These are phyloP conservation scores for Dictyostelium capitatum DNA, from an alignment of 78 protist species.

Conservation along the genomic window DNA sequence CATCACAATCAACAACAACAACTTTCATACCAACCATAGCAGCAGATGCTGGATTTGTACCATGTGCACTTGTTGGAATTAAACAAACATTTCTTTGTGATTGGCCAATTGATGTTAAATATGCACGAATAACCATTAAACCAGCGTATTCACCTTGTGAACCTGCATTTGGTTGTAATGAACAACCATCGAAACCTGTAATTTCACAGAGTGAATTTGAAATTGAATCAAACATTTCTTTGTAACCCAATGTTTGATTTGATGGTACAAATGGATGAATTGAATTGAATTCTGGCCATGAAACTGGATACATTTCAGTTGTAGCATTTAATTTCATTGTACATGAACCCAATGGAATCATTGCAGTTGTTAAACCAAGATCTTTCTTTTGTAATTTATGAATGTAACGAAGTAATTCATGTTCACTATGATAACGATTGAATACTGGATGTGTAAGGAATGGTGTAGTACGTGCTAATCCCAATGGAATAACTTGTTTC, in stretches of 20 bases:
- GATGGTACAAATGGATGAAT: slow-evolving; percentile 98
- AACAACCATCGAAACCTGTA: slow-evolving; percentile 94
- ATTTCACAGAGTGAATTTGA: slow-evolving; percentile 78
- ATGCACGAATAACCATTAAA: slow-evolving; percentile 93
- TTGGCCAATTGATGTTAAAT: slow-evolving; percentile 88
- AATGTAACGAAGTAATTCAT: slow-evolving; percentile 95
- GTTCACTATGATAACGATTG: slow-evolving; percentile 94
- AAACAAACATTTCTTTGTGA: slow-evolving; percentile 96
- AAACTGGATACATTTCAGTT: slow-evolving; percentile 96
- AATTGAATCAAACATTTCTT: slow-evolving; percentile 80
- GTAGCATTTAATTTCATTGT: slow-evolving; percentile 99
- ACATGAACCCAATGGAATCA: slow-evolving; percentile 97
- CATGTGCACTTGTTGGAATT: slow-evolving; percentile 98
- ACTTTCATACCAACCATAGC: slow-evolving; percentile 92
- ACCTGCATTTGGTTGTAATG: slow-evolving; percentile 98
- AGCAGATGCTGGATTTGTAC: slow-evolving; percentile 99
- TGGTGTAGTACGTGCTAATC: slow-evolving; percentile 36
- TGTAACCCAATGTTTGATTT: slow-evolving; percentile 89
- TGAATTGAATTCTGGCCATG: slow-evolving; percentile 94
- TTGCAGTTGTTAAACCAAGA: slow-evolving; percentile 89
- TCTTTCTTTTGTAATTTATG: slow-evolving; percentile 92
- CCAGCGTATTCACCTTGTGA: slow-evolving; percentile 99
- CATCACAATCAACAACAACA: slow-evolving; percentile 86
- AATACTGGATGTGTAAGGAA: slow-evolving; percentile 93
- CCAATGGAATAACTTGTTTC: slow-evolving; percentile 7